Conservation (phyloP, 352 stramenopile species). For the Pythium guiyangense region DNA sequence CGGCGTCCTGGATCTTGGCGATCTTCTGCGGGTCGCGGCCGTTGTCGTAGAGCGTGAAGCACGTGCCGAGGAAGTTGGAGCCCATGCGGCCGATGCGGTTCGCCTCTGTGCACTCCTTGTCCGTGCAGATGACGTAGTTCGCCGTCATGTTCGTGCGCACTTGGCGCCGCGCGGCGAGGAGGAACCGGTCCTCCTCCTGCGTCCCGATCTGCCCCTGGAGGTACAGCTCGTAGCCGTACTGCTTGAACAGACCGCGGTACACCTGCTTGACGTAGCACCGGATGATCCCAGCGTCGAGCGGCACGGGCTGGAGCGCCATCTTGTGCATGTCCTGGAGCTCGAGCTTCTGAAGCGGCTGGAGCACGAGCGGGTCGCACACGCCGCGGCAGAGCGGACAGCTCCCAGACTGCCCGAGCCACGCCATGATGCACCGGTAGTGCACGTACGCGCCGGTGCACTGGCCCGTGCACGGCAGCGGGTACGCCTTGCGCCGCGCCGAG, state of each 20-base stretch:
- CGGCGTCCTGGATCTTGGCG: conserved; percentile 82
- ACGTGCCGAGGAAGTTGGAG: conserved; percentile 85
- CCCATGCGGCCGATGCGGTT: conserved; percentile 85
- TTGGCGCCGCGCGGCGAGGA: conserved; percentile 70
- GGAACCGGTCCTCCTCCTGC: conserved; percentile 77
- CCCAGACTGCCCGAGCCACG: conserved; percentile 79
- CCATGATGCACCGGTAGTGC: conserved; percentile 88
- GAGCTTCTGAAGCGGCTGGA: conserved; percentile 81
- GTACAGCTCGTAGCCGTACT: conserved; percentile 84
- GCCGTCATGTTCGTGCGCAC: conserved; percentile 87
- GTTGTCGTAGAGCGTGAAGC: conserved; percentile 87
- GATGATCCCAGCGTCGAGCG: conserved; percentile 81
- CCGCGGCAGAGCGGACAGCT: conserved; percentile 82
- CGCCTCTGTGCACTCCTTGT: conserved; percentile 68
- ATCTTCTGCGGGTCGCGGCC: conserved; percentile 85
- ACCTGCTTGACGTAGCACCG: conserved; percentile 87
- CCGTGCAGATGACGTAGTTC: conserved; percentile 84
- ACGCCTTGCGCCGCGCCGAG: conserved; percentile 74
- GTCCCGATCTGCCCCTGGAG: conserved; percentile 81
- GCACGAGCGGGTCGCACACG: conserved; percentile 70
- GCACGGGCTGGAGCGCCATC: conserved; percentile 70
- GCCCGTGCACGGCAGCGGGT: conserved; percentile 77
- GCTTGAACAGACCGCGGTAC: conserved; percentile 85
- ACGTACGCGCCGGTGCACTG: conserved; percentile 75
- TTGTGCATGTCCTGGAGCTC: conserved; percentile 79